Percentiles rank a stretch among this genome's conserved stretches.
Conservation (phyloP, 148 eudicot genomes). For the Heliamphora exappendiculata region DNA sequence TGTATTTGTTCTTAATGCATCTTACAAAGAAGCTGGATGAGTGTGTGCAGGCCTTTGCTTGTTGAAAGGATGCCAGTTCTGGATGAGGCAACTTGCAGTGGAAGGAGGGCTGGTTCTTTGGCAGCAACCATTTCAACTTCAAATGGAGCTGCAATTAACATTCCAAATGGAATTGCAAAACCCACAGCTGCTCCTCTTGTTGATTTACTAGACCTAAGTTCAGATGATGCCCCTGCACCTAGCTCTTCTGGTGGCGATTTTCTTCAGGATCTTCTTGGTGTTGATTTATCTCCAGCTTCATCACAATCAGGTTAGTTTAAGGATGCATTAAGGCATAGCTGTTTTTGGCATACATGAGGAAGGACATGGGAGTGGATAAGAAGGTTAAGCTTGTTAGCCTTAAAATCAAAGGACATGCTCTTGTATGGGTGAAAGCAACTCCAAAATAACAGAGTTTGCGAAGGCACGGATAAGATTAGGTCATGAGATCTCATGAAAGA, state of each 20-base stretch:
- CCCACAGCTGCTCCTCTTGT: conserved; percentile 77
- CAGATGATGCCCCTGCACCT: conserved; percentile 70
- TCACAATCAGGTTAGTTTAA: conserved; percentile 59
- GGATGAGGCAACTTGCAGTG: conserved; percentile 87
- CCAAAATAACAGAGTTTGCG: too few relatives aligned
- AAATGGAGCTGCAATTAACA: conserved; percentile 55
- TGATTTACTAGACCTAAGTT: conserved; percentile 80
- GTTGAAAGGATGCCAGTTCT: conserved; percentile 97
- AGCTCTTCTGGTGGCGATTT: conserved; percentile 74
- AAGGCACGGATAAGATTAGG: too few relatives aligned
- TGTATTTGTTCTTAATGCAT: neutral
- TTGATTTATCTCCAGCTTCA: conserved; percentile 50
- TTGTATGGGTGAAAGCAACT: too few relatives aligned
- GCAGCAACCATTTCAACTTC: conserved; percentile 57
- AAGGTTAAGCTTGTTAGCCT: too few relatives aligned
- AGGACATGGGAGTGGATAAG: too few relatives aligned
- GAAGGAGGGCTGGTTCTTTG: conserved; percentile 73
- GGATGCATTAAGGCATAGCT: neutral
- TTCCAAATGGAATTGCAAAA: conserved; percentile 80
- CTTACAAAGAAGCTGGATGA: conserved; percentile 15
- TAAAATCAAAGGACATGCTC: too few relatives aligned
- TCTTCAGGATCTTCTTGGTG: conserved; percentile 94
- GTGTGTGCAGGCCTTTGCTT: conserved; percentile 56
- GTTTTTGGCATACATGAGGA: neutral
- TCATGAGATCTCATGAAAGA: too few relatives aligned